Conservation (phyloP, 225 moss, liverwort and hornwort genomes). For the Climacium dendroides region DNA sequence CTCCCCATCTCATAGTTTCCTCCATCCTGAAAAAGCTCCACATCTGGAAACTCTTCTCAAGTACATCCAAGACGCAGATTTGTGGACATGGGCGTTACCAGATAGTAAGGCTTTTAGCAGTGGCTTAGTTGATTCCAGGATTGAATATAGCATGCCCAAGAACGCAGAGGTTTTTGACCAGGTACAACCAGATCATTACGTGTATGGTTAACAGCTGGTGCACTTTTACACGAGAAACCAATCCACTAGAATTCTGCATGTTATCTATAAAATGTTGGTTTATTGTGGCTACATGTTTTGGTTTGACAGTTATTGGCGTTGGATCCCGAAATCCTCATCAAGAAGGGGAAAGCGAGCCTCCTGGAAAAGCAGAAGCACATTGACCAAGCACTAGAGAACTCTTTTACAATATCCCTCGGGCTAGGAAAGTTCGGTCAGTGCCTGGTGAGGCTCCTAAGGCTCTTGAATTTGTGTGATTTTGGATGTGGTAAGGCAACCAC, state of each 20-base stretch:
- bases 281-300: neutral
- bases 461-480: neutral
- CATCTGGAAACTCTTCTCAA: constrained; percentile 49
- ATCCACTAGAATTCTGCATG: neutral
- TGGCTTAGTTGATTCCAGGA: constrained; percentile 45
- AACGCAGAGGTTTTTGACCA: constrained; percentile 56
- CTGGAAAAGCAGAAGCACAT: constrained; percentile 54
- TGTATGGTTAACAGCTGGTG: neutral
- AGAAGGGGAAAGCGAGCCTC: constrained; percentile 49
- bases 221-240: neutral
- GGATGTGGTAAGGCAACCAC: neutral
- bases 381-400: constrained; percentile 30
- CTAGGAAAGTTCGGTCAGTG: constrained; percentile 60
- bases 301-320: constrained; percentile 45
- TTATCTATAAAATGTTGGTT: neutral
- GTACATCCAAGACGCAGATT: constrained; percentile 81
- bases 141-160: constrained; percentile 48
- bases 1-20: neutral
- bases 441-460: constrained; percentile 31
- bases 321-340: constrained; percentile 40
- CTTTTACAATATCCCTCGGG: constrained; percentile 55
- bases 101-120: constrained; percentile 81
- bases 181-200: constrained; percentile 14
- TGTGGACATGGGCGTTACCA: constrained; percentile 70
- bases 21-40: neutral